Evolutionary conservation across 2,329 filamentous ascomycete species (phyloP).

Genomic region (Colletotrichum tropicale): DNA sequence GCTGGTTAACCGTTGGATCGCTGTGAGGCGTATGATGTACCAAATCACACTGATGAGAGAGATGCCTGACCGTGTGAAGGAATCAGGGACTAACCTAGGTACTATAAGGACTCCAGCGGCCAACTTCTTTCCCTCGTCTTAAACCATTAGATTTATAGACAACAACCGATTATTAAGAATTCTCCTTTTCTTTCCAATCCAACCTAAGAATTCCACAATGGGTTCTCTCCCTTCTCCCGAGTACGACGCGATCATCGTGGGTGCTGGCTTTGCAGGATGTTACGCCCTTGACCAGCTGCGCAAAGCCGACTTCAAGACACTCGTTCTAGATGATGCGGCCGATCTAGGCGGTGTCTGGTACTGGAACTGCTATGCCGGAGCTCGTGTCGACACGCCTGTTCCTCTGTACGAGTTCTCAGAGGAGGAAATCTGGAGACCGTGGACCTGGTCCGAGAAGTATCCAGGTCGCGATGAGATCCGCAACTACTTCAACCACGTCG

Average conservation of each 20-base stretch:
- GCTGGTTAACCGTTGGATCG: not conserved
- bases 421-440: slow-evolving; percentile 45
- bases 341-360: slow-evolving; percentile 47
- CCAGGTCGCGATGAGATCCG: slow-evolving; percentile 24
- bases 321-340: not conserved
- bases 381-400: slow-evolving; percentile 38
- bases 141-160: not conserved
- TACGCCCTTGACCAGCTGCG: slow-evolving; percentile 36
- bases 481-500: not conserved
- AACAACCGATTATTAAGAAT: not conserved
- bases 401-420: slow-evolving; percentile 39
- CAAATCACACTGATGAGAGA: not conserved
- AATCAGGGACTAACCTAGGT: not conserved
- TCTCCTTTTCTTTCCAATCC: not conserved
- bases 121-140: not conserved
- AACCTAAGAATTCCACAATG: not conserved
- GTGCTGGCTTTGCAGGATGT: slow-evolving; percentile 26
- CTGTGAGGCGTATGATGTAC: not conserved
- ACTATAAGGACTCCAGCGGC: not conserved
- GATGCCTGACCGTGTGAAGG: not conserved
- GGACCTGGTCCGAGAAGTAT: slow-evolving; percentile 45
- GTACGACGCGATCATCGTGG: slow-evolving; percentile 25
- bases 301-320: slow-evolving; percentile 34
- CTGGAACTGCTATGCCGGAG: slow-evolving; percentile 47
- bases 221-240: not conserved